Evolutionary conservation across 306 rosid species (phyloP), one percentile per base, ranked within the genome.

Genomic region (Vigna reflexopilosa): DNA sequence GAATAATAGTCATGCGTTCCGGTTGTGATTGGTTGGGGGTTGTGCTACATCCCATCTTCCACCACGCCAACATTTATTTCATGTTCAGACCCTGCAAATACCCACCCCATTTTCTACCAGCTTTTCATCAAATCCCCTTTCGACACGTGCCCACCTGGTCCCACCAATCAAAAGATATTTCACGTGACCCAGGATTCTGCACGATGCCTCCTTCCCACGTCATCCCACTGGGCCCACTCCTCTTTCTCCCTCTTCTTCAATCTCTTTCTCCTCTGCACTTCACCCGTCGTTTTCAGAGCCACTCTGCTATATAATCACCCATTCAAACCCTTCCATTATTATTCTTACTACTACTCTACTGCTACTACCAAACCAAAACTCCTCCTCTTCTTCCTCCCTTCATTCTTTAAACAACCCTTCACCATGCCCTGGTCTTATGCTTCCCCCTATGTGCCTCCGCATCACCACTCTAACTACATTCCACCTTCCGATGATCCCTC

Each of bases 351-450:
- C 10, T 42, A 9, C 2, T 42, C 10, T 42, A 9, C 13, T 9
- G 10, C 47, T 42, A 2, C 45, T 34, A 34, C 38, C 38, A 34
- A 34, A 34, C 6, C 44, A 40, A 1, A 40, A 40, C 38, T 32
- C 4, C 14, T 30, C 2, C 1, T 7, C 42, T 1, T 15, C 2
- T 16, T 15, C 22, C 7, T 16, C 34, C 0, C 22, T 16, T 12
- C 50, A 45, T 15, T 12, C 50, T 13, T 7, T 7, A n/a, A 6
- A 10, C 16, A 7, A 22, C 15, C 9, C 11, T 0, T 9, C 6
- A 17, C 52, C 4, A 81, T 89, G 93, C 67, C 82, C 2, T 86
- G 88, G 87, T 64, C 88, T n/a, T 83, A 83, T 36, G 42, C 70
- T 5, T 10, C 76, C 5, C 16, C 78, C 2, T 88, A 85, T 74